These are phyloP conservation scores for Macaranga tanarius DNA, from an alignment of 441 rosid species.

Conservation along the genomic window DNA sequence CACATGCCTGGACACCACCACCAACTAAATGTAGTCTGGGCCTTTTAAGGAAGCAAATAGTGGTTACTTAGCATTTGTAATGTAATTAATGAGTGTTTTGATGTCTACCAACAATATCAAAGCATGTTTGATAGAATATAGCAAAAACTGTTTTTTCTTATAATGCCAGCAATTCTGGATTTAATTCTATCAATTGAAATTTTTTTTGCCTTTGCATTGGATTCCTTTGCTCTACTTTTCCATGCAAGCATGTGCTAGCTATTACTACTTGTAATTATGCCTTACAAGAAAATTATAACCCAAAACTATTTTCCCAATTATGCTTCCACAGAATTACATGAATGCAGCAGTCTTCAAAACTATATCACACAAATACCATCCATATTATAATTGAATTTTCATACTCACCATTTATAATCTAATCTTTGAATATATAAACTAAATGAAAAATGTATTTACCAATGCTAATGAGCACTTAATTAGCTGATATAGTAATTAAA, in stretches of 20 bases:
- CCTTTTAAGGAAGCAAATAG: slow-evolving; percentile 46
- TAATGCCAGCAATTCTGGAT: too few relatives aligned
- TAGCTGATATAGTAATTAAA: too few relatives aligned
- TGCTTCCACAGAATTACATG: slow-evolving; percentile 20
- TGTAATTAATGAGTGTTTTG: slow-evolving; percentile 28
- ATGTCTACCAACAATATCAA: slow-evolving; percentile 36
- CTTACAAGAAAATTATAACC: slow-evolving; percentile 24
- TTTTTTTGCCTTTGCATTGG: slow-evolving; percentile 18
- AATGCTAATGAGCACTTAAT: too few relatives aligned
- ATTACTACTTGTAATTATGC: slow-evolving; percentile 43
- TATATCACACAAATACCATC: not conserved
- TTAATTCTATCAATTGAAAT: too few relatives aligned
- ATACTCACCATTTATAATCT: not conserved
- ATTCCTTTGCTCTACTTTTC: slow-evolving; percentile 28
- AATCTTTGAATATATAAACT: not conserved
- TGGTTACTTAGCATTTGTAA: slow-evolving; percentile 15
- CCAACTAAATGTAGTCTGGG: slow-evolving; percentile 5
- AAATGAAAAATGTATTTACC: too few relatives aligned
- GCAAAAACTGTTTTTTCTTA: not conserved
- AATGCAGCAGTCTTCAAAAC: slow-evolving; percentile 10
- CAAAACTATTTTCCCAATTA: slow-evolving; percentile 28
- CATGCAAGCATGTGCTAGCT: slow-evolving; percentile 49
- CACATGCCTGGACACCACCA: slow-evolving; percentile 34
- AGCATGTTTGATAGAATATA: slow-evolving; percentile 31
- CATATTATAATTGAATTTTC: too few relatives aligned